Evolutionary conservation across 2,329 filamentous ascomycete genomes (phyloP).

Genomic region (Ilyonectria robusta): DNA sequence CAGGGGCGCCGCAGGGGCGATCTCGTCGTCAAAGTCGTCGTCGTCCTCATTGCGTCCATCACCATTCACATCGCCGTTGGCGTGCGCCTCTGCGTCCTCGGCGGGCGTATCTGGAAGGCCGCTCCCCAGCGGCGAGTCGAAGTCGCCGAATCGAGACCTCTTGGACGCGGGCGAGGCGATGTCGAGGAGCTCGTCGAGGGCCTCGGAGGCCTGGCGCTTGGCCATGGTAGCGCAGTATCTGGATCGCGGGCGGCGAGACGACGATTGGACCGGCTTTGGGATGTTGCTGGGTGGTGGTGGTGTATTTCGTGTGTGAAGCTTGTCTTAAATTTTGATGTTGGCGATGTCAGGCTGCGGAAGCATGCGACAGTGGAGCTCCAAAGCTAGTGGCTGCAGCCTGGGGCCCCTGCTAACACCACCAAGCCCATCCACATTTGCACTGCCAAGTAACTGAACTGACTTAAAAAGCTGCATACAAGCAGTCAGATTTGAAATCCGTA

Average conservation of each 20-base stretch:
- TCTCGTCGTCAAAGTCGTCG: constrained; percentile 58
- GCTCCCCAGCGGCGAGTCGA: constrained; percentile 56
- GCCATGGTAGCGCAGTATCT: constrained; percentile 51
- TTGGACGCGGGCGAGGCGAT: constrained; percentile 72
- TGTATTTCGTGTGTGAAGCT: constrained; percentile 6
- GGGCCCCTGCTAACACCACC: constrained; percentile 10
- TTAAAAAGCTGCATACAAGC: background rate
- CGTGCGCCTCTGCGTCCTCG: constrained; percentile 51
- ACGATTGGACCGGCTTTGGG: background rate
- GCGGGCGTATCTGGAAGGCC: constrained; percentile 44
- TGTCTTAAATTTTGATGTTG: constrained; percentile 19
- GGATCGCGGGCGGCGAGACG: background rate
- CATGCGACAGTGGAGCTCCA: constrained; percentile 26
- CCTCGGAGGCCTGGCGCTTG: constrained; percentile 73
- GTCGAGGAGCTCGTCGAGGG: constrained; percentile 69
- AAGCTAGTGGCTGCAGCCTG: constrained; percentile 4
- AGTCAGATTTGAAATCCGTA: background rate
- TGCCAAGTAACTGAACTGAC: background rate
- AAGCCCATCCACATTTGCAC: background rate
- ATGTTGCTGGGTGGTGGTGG: constrained; percentile 1
- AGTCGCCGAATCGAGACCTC: constrained; percentile 67
- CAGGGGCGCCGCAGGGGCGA: constrained; percentile 52
- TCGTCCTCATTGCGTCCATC: constrained; percentile 49
- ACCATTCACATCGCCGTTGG: constrained; percentile 46
- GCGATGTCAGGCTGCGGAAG: constrained; percentile 20